Evolutionary conservation across 345 rosid species (phyloP), one percentile per base, ranked within the genome.

Genomic region (Salix udensis): DNA sequence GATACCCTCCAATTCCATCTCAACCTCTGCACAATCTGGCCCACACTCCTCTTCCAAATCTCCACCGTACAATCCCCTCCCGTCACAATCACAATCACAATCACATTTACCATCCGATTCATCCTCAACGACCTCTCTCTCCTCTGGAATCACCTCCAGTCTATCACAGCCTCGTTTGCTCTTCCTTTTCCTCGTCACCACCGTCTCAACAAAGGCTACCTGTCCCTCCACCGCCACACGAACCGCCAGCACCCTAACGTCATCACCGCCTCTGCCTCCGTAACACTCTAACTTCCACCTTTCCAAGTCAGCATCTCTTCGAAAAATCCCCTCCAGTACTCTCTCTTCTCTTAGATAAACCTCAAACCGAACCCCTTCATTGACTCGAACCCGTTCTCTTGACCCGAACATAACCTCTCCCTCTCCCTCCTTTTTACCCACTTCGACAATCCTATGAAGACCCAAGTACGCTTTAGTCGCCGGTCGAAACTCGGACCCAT

Each of bases 91-190:
- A 53, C 75, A 34, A 52, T 81, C 70, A 78, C 86, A 84, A 68
- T 84, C 80, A 53, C 75, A 34, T 1, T 21, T 61, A 44, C 83
- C 91, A 76, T 82, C 85, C 44, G 68, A 60, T 7, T 48, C 78
- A 28, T 80, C 91, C 1, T 62, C 82, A 4, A 68, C 83, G 24
- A 53, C 86, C 65, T 84, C 90, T 37, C 82, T 78, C 67, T 87
- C 92, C 88, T 95, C 97, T 3, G 97, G 98, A 10, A 95, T 95
- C 84, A 85, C 93, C 82, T 87, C 93, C 80, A 95, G 64, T 79
- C 77, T 80, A 30, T 76, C 80, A 64, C 81, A 77, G 30, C 85
- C 79, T 42, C 39, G 37, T 14, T 7, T 50, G 72, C 69, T 72
- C 71, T 10, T 81, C 83, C 65, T 79, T 76, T 39, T 77, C 78